Conservation (phyloP, 352 stramenopile genomes). For the Blastocystis sp. region DNA sequence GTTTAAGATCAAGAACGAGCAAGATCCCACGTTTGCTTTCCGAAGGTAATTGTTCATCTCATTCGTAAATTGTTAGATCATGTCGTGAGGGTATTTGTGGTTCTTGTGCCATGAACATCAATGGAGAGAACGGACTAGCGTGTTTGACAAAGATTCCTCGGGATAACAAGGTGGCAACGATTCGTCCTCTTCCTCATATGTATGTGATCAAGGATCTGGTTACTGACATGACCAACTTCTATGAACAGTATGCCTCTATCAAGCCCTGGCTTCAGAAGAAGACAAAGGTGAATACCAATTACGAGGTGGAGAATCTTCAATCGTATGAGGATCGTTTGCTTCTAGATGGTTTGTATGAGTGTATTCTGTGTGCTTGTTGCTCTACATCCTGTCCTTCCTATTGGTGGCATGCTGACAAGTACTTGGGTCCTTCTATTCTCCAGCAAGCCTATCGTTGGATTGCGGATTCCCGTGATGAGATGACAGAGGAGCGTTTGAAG, state of each 20-base stretch:
- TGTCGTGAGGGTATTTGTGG: slow-evolving; percentile 98
- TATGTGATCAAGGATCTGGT: too few relatives aligned
- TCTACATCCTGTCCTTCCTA: slow-evolving; percentile 95
- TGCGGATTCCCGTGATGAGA: too few relatives aligned
- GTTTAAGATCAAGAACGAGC: slow-evolving; percentile 99
- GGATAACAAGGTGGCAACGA: slow-evolving; percentile 61
- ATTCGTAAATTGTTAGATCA: background rate
- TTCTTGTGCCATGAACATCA: slow-evolving; percentile 99
- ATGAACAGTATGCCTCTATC: too few relatives aligned
- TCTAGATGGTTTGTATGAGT: slow-evolving; percentile 75
- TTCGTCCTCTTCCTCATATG: too few relatives aligned
- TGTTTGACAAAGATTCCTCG: slow-evolving; percentile 89
- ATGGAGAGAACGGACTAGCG: slow-evolving; percentile 92
- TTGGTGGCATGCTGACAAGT: slow-evolving; percentile 94
- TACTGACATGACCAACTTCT: too few relatives aligned
- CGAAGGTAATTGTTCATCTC: slow-evolving; percentile 70
- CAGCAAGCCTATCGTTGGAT: too few relatives aligned
- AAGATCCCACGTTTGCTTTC: slow-evolving; percentile 95
- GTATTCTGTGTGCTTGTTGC: slow-evolving; percentile 79
- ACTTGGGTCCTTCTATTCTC: slow-evolving; percentile 81
- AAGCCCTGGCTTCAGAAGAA: too few relatives aligned
- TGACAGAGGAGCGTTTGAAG: too few relatives aligned
- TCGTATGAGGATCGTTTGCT: slow-evolving; percentile 91
- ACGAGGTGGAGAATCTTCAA: slow-evolving; percentile 64
- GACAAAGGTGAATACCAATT: slow-evolving; percentile 87